phyloP scores from a whole-genome alignment of 192 early-diverging fungal genomes.

The Chytriomyces hyalinus region DNA sequence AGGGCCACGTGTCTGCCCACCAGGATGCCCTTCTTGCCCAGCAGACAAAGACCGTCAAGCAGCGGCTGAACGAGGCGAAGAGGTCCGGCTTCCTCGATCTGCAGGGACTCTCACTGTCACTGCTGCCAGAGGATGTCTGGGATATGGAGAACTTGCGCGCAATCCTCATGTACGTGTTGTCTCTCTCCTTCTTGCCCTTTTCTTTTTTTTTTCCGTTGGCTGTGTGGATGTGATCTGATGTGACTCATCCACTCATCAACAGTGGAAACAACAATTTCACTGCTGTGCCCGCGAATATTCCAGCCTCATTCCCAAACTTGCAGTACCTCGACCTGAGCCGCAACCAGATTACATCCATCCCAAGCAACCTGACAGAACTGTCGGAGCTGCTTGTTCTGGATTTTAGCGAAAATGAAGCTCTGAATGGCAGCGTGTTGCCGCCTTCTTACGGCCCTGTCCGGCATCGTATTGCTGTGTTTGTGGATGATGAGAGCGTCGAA shows the following conservation, averaged over 20 bases:
- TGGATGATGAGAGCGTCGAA: constrained; percentile 36
- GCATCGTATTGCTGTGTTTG: constrained; percentile 37
- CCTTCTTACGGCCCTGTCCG: constrained; percentile 40
- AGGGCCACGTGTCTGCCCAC: constrained; percentile 7
- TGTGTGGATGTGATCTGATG: no score
- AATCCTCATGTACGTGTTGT: constrained; percentile 46
- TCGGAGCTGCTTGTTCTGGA: constrained; percentile 50
- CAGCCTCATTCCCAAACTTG: constrained; percentile 43
- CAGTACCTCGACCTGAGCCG: constrained; percentile 49
- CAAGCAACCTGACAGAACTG: constrained; percentile 39
- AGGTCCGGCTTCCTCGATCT: constrained; percentile 50
- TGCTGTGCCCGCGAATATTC: constrained; percentile 42
- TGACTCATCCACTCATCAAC: not conserved
- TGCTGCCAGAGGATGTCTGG: constrained; percentile 45
- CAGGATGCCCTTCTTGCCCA: constrained; percentile 25
- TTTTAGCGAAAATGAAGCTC: constrained; percentile 43
- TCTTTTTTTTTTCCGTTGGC: not conserved
- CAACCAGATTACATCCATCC: constrained; percentile 45
- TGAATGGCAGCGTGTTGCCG: constrained; percentile 27
- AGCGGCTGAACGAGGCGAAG: constrained; percentile 47
- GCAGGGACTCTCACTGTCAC: constrained; percentile 36
- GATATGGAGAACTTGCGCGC: constrained; percentile 40
- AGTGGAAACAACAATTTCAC: constrained; percentile 50
- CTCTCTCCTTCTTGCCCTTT: constrained; percentile 5
- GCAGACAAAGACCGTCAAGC: constrained; percentile 48